These are phyloP conservation scores for Colletotrichum sp. DNA, from an alignment of 2,329 filamentous ascomycete genomes.

Conservation along the genomic window DNA sequence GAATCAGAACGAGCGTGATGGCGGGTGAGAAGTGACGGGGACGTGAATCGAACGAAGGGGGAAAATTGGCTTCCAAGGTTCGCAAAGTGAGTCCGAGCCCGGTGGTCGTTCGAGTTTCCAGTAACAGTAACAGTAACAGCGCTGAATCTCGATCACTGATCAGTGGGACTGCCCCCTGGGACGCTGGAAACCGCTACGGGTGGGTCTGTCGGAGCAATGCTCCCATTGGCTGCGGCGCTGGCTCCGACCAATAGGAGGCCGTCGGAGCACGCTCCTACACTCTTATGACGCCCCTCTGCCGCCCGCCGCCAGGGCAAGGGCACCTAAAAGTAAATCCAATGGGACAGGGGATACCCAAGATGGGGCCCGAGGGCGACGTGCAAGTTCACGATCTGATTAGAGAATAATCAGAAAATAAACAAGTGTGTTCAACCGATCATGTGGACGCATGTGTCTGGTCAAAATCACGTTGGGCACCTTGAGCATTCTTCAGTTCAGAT, in stretches of 20 bases:
- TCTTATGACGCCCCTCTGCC: neutral
- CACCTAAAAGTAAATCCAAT: neutral
- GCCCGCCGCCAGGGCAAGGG: neutral
- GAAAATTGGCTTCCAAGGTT: neutral
- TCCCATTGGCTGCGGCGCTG: neutral
- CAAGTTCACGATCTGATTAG: neutral
- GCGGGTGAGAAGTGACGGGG: neutral
- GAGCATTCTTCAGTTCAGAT: neutral
- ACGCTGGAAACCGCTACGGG: neutral
- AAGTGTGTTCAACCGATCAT: neutral
- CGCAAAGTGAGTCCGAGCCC: neutral
- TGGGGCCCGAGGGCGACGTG: neutral
- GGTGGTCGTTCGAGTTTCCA: neutral
- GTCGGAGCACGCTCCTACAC: constrained; percentile 14
- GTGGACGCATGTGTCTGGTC: neutral
- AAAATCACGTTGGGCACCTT: neutral
- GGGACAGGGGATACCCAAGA: neutral
- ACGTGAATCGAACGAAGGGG: neutral
- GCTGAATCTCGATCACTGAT: neutral
- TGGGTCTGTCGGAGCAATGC: neutral
- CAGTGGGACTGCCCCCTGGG: neutral
- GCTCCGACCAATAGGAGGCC: constrained; percentile 3
- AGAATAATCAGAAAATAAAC: neutral
- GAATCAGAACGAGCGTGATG: neutral
- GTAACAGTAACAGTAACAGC: neutral